A percentile compares a stretch with the other conserved stretches of the same genome.
Conservation (phyloP, 1,284 basidiomycete species). For the Fomes fomentarius region DNA sequence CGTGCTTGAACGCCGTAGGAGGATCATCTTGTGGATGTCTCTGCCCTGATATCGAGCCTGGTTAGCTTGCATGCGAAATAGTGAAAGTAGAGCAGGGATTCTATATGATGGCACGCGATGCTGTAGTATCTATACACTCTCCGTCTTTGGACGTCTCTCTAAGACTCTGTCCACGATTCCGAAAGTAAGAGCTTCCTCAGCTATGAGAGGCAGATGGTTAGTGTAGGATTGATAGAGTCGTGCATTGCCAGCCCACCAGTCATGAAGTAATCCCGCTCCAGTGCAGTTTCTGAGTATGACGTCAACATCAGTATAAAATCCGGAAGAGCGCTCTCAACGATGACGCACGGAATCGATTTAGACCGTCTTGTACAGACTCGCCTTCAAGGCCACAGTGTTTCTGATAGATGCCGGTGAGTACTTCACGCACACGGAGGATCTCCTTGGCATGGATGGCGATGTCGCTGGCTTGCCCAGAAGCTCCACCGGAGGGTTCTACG, state of each 20-base stretch:
- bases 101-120: background rate
- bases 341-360: constrained; percentile 77
- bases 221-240: background rate
- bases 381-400: constrained; percentile 70
- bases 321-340: background rate
- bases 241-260: constrained; percentile 58
- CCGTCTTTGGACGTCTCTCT: constrained; percentile 60
- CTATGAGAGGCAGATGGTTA: constrained; percentile 39
- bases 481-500: constrained; percentile 91
- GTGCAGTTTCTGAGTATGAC: constrained; percentile 64
- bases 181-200: constrained; percentile 85
- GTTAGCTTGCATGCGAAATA: too few relatives aligned
- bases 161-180: constrained; percentile 92
- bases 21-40: too few relatives aligned
- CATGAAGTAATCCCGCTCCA: constrained; percentile 96
- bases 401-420: constrained; percentile 86
- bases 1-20: too few relatives aligned
- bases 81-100: too few relatives aligned
- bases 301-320: background rate
- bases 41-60: too few relatives aligned
- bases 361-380: constrained; percentile 66
- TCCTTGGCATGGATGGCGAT: constrained; percentile 94
- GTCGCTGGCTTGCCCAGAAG: constrained; percentile 90
- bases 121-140: constrained; percentile 21
- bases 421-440: constrained; percentile 83